Evolutionary conservation across 345 rosid species (phyloP), one percentile per base, ranked within the genome.

Genomic region (Balakata baccata): DNA sequence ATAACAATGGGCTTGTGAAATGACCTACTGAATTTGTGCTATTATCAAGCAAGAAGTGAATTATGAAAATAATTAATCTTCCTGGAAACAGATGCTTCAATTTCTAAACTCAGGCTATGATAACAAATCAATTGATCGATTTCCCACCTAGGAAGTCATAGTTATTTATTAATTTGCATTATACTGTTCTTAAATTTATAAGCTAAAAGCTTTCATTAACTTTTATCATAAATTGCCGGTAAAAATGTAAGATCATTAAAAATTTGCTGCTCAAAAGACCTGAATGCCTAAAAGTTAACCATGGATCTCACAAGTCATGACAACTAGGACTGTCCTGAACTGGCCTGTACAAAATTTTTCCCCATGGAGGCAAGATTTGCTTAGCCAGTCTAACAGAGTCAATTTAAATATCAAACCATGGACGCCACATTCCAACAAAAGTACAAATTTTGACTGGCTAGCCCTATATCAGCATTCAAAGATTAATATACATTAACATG

Each of bases 271-370:
- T 50, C 47, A 11, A 53, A 43, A 69, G n/a, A 69, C 17, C 50
- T 17, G 6, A 29, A 50, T 59, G 46, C 46, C 45, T 8, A 39
- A 53, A 37, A 6, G 4, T 63, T 54, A 46, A 45, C 54, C 49
- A 65, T 22, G 20, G 57, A 25, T 22, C 51, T 14, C 39, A 22
- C 56, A 25, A 65, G 69, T 65, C 37, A 65, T 65, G 53, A 65
- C 52, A 65, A 45, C 25, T 3, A 39, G 13, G 34, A 65, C 22
- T 45, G 16, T 65, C 69, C 52, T 45, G 11, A 0, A 65, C n/a
- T 17, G 18, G 1, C 14, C 22, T 38, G 23, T 11, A 39, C n/a
- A 39, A 61, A 5, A 8, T 23, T 61, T 62, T 62, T 13, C 47
- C 7, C 46, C 16, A 14, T 6, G 4, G 66, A 62, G 23, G 66